Evolutionary conservation across 306 rosid genomes (phyloP).

Genomic region (Casuarina cunninghamiana): DNA sequence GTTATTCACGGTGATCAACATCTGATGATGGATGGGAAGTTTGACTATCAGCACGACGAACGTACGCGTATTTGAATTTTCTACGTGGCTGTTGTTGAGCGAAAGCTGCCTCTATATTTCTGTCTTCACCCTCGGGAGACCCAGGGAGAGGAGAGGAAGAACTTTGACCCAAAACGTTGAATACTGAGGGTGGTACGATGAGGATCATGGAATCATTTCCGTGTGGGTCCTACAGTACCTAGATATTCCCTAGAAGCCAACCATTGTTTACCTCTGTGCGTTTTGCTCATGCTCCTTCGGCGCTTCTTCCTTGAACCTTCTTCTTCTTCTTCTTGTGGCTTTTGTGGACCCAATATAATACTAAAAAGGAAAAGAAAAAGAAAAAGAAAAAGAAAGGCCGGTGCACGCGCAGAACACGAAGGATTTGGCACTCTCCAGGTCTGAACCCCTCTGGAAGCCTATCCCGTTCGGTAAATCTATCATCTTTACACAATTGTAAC

Average conservation of each 20-base stretch:
- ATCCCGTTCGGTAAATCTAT: no score
- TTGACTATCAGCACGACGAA: neutral
- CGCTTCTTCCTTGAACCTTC: slow-evolving; percentile 3
- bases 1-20: neutral
- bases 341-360: neutral
- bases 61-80: slow-evolving; percentile 10
- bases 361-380: neutral
- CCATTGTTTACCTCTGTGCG: neutral
- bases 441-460: no score
- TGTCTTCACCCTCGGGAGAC: no score
- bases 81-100: neutral
- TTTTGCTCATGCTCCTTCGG: neutral
- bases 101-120: neutral
- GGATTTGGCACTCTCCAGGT: neutral
- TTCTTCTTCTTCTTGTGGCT: neutral
- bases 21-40: neutral
- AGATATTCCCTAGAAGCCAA: neutral
- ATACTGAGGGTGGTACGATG: neutral
- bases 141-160: no score
- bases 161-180: neutral
- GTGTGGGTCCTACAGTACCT: neutral
- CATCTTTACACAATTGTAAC: no score
- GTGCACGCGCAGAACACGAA: neutral
- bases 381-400: no score
- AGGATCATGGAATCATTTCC: neutral